Conservation (phyloP, 2,329 filamentous ascomycete species). For the Trichoderma pleuroti region DNA sequence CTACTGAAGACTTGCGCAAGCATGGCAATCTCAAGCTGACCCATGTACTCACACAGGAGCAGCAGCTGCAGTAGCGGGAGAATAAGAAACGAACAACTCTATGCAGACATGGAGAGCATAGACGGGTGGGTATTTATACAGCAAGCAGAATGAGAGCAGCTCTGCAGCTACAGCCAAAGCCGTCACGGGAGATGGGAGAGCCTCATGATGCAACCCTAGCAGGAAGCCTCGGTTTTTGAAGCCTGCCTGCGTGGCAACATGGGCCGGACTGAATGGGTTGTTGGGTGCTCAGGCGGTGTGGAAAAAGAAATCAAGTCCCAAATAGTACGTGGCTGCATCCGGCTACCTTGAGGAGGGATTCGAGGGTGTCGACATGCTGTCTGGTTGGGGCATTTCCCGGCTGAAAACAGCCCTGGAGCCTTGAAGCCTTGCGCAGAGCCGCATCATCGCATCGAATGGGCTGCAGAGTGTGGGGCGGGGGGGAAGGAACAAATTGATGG, state of each 20-base stretch:
- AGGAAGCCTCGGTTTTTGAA: neutral
- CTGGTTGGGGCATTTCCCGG: neutral
- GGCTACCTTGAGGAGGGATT: neutral
- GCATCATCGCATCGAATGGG: neutral
- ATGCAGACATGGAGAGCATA: neutral
- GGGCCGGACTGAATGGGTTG: neutral
- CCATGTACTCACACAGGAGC: neutral
- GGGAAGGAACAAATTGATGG: neutral
- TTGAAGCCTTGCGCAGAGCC: constrained; percentile 1
- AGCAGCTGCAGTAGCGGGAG: neutral
- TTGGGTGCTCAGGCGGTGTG: neutral
- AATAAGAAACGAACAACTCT: neutral
- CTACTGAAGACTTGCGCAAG: neutral
- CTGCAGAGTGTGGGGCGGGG: neutral
- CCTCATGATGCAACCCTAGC: neutral
- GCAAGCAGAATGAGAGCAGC: neutral
- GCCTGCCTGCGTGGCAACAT: neutral
- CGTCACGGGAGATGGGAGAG: neutral
- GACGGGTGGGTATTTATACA: neutral
- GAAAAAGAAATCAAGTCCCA: neutral
- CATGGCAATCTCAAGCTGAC: neutral
- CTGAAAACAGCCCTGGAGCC: neutral
- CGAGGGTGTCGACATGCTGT: neutral
- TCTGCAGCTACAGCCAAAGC: neutral
- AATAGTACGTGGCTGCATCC: neutral